Evolutionary conservation across 805 yeast species (phyloP), one percentile per base, ranked within the genome.

Genomic region (Kurtzmaniella fragi): DNA sequence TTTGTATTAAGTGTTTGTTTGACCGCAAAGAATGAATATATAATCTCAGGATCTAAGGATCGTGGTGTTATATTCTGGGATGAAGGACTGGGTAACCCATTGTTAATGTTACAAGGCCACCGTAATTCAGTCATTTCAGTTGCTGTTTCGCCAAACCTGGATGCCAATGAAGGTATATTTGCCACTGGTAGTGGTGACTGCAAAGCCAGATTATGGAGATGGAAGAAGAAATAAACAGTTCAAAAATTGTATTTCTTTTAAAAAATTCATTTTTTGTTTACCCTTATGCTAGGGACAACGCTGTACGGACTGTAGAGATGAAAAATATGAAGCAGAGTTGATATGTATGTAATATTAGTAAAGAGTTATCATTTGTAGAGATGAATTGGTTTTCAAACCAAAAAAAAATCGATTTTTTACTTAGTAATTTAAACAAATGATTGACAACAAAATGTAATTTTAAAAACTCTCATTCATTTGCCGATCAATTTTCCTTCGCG

Each of bases 181-280:
- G 98, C 98, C 40, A 90, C 98, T 11, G 98, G 98, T 41, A 77
- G 88, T 64, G 99, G 98, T 61, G 98, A 91, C 66, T 91, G 95
- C 64, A 86, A 90, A 60, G 98, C 98, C 31, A 80, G 96, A 64
- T 85, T 91, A 56, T 91, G 99, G 99, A 78, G 84, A 61, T 88
- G 88, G 84, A 80, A 78, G 51, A 73, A 71, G 54, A 64, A 63
- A 48, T 57, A 46, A 49, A 31, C 31, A 31, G 8, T 4, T 25
- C 11, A 28, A n/a, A 28, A 12, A 5, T n/a, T 10, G 15, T 28
- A 5, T 20, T 20, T 5, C n/a, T 5, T 5, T 5, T 20, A 8
- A 8, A 20, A 20, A 5, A 5, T 20, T 20, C 25, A 20, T 20
- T 20, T 20, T 20, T 20, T 20, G 8, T 8, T 20, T 20, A n/a